These are phyloP conservation scores for Mycena latifolia DNA, from an alignment of 768 basidiomycete species.

Conservation along the genomic window DNA sequence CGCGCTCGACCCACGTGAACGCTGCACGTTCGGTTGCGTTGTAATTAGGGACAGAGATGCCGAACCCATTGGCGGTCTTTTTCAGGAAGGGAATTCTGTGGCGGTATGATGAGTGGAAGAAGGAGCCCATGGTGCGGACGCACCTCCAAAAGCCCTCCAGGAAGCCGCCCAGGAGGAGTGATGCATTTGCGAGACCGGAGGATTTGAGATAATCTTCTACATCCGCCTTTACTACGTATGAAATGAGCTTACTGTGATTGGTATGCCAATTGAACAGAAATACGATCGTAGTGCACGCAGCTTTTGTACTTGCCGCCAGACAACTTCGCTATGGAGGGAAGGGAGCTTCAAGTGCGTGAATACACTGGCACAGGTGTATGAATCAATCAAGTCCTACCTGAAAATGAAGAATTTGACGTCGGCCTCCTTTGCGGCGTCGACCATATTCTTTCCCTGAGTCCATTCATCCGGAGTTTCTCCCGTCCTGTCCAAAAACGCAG, in stretches of 20 bases:
- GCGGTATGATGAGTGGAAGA: neutral
- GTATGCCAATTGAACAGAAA: neutral
- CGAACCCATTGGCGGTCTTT: constrained; percentile 10
- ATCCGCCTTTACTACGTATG: neutral
- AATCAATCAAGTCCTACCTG: neutral
- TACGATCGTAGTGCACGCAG: constrained; percentile 4
- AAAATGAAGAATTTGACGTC: constrained; percentile 15
- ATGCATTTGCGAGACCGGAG: constrained; percentile 10
- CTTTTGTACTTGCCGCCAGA: constrained; percentile 18
- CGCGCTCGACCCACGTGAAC: constrained; percentile 9
- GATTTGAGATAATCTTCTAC: constrained; percentile 15
- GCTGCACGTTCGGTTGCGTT: neutral
- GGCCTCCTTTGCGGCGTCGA: too few relatives aligned
- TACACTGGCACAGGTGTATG: too few relatives aligned
- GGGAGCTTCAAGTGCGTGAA: neutral
- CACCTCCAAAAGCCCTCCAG: neutral
- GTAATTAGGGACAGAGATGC: neutral
- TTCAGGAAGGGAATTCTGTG: constrained; percentile 7
- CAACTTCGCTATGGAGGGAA: constrained; percentile 10
- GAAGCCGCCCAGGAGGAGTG: neutral
- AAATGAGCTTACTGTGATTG: neutral
- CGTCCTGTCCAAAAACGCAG: too few relatives aligned
- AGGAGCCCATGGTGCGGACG: neutral
- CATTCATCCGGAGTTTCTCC: too few relatives aligned
- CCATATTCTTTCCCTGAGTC: neutral